A percentile compares a stretch with the other conserved stretches of the same genome.
Evolutionary conservation across 2,329 filamentous ascomycete genomes (phyloP).

Genomic region (Epichloe typhina): DNA sequence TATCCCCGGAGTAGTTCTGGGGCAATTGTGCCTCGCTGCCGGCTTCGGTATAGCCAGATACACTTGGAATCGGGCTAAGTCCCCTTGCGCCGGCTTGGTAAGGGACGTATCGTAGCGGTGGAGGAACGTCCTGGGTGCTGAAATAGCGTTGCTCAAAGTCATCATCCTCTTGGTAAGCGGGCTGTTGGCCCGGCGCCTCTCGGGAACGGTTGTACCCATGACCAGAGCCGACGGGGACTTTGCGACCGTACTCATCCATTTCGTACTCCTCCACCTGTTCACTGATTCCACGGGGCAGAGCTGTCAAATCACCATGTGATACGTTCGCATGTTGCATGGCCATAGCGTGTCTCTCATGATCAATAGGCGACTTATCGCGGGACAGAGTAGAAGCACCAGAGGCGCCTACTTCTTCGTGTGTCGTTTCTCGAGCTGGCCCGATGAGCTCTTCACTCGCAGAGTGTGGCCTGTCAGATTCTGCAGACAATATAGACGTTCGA

Average conservation of each 20-base stretch:
- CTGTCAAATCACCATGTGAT: slow-evolving; percentile 44
- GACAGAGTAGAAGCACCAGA: slow-evolving; percentile 53
- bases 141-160: slow-evolving; percentile 35
- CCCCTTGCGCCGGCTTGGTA: slow-evolving; percentile 57
- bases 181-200: slow-evolving; percentile 15
- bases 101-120: slow-evolving; percentile 51
- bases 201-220: slow-evolving; percentile 26
- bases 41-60: slow-evolving; percentile 71
- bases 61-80: slow-evolving; percentile 82
- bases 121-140: slow-evolving; percentile 48
- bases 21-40: slow-evolving; percentile 44
- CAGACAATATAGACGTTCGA: slow-evolving; percentile 73
- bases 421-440: slow-evolving; percentile 40
- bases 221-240: slow-evolving; percentile 28
- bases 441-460: slow-evolving; percentile 51
- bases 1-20: slow-evolving; percentile 45
- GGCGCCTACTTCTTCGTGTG: slow-evolving; percentile 41
- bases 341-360: slow-evolving; percentile 43
- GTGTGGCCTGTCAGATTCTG: slow-evolving; percentile 59
- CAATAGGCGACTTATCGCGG: slow-evolving; percentile 39
- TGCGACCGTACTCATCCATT: slow-evolving; percentile 30
- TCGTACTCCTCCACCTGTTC: slow-evolving; percentile 35
- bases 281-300: slow-evolving; percentile 35
- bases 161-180: slow-evolving; percentile 26
- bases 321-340: slow-evolving; percentile 55